These are phyloP conservation scores for Cymbopogon flexuosus DNA, from an alignment of 202 grass and related monocot genomes.

Conservation along the genomic window DNA sequence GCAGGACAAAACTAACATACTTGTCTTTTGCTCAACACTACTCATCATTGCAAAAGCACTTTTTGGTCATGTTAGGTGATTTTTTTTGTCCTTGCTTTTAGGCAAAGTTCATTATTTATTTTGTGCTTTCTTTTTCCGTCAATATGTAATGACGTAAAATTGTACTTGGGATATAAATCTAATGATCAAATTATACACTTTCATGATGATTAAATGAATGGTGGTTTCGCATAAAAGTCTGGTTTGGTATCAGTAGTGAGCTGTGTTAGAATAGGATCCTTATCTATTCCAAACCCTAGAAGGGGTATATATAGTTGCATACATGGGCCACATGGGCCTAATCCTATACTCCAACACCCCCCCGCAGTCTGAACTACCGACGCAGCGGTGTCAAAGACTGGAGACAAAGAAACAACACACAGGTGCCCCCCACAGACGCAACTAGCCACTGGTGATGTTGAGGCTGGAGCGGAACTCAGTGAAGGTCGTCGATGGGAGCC, in stretches of 20 bases:
- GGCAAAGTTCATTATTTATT: neutral
- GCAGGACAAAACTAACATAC: conserved; percentile 74
- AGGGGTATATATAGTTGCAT: no score
- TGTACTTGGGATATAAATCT: neutral
- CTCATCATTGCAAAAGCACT: conserved; percentile 84
- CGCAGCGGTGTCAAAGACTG: no score
- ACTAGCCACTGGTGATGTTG: no score
- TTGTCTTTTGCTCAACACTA: conserved; percentile 76
- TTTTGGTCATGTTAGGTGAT: conserved; percentile 88
- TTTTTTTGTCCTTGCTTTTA: conserved; percentile 25
- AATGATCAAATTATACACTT: neutral
- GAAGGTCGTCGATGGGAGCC: no score
- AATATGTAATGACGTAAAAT: neutral
- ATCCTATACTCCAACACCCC: no score
- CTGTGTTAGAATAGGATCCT: no score
- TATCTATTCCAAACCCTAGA: no score
- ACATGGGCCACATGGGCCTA: no score
- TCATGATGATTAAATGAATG: neutral
- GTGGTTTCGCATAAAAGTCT: neutral
- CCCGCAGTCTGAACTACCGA: no score
- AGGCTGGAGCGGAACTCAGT: no score
- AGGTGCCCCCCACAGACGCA: no score
- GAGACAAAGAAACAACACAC: no score
- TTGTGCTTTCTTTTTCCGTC: neutral
- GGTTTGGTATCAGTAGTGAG: neutral